Conservation (phyloP, 176 grass and related monocot species). For the Phoenix dactylifera region DNA sequence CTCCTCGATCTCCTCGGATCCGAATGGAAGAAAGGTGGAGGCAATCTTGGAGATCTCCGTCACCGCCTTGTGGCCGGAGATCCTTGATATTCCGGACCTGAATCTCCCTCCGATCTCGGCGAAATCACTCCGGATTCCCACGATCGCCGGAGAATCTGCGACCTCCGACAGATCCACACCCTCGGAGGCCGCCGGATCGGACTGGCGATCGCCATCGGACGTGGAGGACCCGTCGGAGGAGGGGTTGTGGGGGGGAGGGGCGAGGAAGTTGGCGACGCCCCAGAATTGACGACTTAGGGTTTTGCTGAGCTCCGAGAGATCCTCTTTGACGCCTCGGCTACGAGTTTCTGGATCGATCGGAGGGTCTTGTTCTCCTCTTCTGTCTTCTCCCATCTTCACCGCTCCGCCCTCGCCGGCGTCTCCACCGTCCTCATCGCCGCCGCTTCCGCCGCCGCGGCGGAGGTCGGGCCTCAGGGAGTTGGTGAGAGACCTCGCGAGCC, state of each 20-base stretch:
- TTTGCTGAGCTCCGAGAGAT: constrained; percentile 76
- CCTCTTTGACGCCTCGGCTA: constrained; percentile 69
- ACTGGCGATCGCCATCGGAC: background rate
- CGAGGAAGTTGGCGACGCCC: constrained; percentile 84
- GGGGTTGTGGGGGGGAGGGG: constrained; percentile 41
- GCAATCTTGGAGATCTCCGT: constrained; percentile 72
- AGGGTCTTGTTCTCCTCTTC: too few relatives aligned
- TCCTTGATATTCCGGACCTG: constrained; percentile 49
- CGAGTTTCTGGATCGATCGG: background rate
- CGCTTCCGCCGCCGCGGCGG: constrained; percentile 26
- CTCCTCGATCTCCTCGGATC: constrained; percentile 30
- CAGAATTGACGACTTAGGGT: constrained; percentile 70
- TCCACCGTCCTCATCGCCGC: constrained; percentile 35
- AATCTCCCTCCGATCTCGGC: constrained; percentile 53
- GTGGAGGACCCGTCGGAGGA: constrained; percentile 14
- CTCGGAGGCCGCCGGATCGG: too few relatives aligned
- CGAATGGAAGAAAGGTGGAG: constrained; percentile 56
- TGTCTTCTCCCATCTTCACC: background rate
- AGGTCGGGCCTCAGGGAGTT: constrained; percentile 34
- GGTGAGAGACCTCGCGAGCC: constrained; percentile 72
- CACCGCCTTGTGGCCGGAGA: constrained; percentile 53
- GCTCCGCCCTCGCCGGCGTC: background rate
- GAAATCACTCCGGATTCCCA: constrained; percentile 49
- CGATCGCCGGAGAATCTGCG: constrained; percentile 27
- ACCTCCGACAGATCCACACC: constrained; percentile 3